phyloP scores from a whole-genome alignment of 2,329 filamentous ascomycete genomes.

The Scleromitrula shiraiana region DNA sequence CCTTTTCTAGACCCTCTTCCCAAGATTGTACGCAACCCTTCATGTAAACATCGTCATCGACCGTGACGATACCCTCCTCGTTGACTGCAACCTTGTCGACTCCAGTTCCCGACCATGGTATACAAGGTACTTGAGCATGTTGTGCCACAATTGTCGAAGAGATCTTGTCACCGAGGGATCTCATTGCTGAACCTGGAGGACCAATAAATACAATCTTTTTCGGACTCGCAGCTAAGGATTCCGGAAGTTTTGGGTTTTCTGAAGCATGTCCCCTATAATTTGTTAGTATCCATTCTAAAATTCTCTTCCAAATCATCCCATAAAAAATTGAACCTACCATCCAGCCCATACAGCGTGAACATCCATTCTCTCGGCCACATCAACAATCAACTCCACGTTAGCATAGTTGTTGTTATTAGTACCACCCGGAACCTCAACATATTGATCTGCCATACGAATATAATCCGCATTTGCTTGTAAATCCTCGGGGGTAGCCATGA shows the following conservation, averaged over 20 bases:
- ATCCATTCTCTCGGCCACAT: conserved; percentile 96
- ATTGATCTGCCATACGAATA: conserved; percentile 99
- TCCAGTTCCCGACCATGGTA: conserved; percentile 97
- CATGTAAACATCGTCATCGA: conserved; percentile 74
- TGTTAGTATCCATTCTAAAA: conserved; percentile 11
- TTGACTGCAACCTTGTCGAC: conserved; percentile 76
- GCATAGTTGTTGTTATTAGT: conserved; percentile 99
- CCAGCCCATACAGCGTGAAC: conserved; percentile 98
- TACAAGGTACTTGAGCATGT: conserved; percentile 91
- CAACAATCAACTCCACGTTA: conserved; percentile 98
- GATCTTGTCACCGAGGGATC: conserved; percentile 98
- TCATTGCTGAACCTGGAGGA: conserved; percentile 95
- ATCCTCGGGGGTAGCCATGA: conserved; percentile 99
- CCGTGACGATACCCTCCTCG: conserved; percentile 80
- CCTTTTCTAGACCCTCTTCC: conserved; percentile 81
- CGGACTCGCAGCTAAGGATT: conserved; percentile 88
- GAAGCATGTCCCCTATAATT: conserved; percentile 83
- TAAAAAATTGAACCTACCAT: conserved; percentile 55
- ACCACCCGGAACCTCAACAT: conserved; percentile 95
- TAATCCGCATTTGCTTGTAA: conserved; percentile 96
- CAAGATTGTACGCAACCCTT: conserved; percentile 87
- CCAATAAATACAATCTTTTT: conserved; percentile 99
- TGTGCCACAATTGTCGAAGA: conserved; percentile 98
- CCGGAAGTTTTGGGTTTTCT: conserved; percentile 95
- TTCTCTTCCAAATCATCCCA: neutral